Percentiles rank a stretch among this genome's conserved stretches.
These are phyloP conservation scores for Mycena venus DNA, from an alignment of 768 basidiomycete genomes.

Conservation along the genomic window DNA sequence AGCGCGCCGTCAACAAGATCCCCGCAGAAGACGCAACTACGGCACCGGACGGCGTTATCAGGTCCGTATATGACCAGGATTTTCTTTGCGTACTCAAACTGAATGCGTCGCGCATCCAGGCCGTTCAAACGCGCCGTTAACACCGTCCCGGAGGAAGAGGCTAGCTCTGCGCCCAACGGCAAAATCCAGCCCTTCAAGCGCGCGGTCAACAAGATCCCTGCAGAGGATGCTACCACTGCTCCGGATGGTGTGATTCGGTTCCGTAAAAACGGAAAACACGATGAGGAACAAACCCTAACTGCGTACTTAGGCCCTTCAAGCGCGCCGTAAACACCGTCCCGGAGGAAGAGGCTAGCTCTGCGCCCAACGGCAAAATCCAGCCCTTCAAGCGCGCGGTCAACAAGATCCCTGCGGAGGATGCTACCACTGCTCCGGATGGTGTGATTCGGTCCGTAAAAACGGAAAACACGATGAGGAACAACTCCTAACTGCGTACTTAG, in stretches of 20 bases:
- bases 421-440: slow-evolving; percentile 52
- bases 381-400: slow-evolving; percentile 43
- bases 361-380: slow-evolving; percentile 46
- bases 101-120: too few relatives aligned
- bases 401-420: background rate
- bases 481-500: too few relatives aligned
- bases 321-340: slow-evolving; percentile 38
- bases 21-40: slow-evolving; percentile 40
- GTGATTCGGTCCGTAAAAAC: slow-evolving; percentile 37
- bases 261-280: background rate
- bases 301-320: too few relatives aligned
- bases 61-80: too few relatives aligned
- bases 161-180: slow-evolving; percentile 40
- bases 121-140: slow-evolving; percentile 44
- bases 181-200: slow-evolving; percentile 49
- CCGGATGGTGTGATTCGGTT: slow-evolving; percentile 43
- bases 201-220: slow-evolving; percentile 28
- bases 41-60: slow-evolving; percentile 48
- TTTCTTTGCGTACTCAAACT: too few relatives aligned
- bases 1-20: slow-evolving; percentile 37
- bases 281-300: too few relatives aligned
- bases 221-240: slow-evolving; percentile 41
- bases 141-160: slow-evolving; percentile 39
- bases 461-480: too few relatives aligned
- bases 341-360: slow-evolving; percentile 38